Percentiles rank a stretch among this genome's conserved stretches.
These are phyloP conservation scores for Brassica rapa DNA, from an alignment of 345 rosid genomes.

Conservation along the genomic window DNA sequence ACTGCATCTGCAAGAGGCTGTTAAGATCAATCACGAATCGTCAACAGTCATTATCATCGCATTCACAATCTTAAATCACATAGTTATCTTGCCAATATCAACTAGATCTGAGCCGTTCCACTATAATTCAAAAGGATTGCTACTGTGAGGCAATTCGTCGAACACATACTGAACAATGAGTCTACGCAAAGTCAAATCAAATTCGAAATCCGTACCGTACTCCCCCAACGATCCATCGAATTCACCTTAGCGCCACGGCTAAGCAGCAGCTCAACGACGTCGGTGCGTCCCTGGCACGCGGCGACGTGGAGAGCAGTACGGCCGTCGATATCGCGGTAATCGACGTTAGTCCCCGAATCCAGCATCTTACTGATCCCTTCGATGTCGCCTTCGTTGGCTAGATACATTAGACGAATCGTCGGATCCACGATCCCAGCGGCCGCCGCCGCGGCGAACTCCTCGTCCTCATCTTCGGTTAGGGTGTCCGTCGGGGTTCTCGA, in stretches of 20 bases:
- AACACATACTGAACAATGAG: conserved; percentile 34
- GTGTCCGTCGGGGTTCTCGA: conserved; percentile 11
- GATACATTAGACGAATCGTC: conserved; percentile 68
- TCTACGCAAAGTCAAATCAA: conserved; percentile 24
- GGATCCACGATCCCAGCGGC: conserved; percentile 48
- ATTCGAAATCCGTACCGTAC: conserved; percentile 48
- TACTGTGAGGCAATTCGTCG: conserved; percentile 19
- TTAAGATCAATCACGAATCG: conserved; percentile 32
- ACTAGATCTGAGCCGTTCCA: conserved; percentile 16
- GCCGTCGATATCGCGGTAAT: conserved; percentile 65
- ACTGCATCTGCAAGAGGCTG: conserved; percentile 92
- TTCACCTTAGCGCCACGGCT: conserved; percentile 54
- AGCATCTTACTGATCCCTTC: conserved; percentile 62
- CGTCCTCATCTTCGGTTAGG: conserved; percentile 33
- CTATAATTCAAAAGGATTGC: not conserved
- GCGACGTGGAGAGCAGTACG: conserved; percentile 85
- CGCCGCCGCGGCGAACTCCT: conserved; percentile 46
- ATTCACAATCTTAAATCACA: not conserved
- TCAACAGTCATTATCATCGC: conserved; percentile 16
- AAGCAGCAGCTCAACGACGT: conserved; percentile 51
- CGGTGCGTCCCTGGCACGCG: conserved; percentile 70
- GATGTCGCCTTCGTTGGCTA: conserved; percentile 74
- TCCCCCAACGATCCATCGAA: conserved; percentile 62
- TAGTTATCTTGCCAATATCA: not conserved
- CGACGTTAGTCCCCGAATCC: conserved; percentile 64